Conservation (phyloP, 2,329 filamentous ascomycete species). For the Drechslerella coelobrocha region DNA sequence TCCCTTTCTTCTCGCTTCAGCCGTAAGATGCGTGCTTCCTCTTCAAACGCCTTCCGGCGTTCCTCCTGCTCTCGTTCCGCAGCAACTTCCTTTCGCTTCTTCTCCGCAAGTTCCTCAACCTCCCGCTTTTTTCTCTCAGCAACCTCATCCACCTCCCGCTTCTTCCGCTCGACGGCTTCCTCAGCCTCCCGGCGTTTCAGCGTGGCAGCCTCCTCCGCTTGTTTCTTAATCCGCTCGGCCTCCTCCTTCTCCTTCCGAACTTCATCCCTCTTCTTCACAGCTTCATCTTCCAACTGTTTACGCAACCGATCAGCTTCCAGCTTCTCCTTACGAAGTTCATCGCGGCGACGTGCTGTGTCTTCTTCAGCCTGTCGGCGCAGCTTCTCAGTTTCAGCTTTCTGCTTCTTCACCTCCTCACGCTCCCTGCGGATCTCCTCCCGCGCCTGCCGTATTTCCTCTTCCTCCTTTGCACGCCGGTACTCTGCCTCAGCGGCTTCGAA, state of each 20-base stretch:
- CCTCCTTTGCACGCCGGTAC: slow-evolving; percentile 41
- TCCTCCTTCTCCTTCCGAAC: slow-evolving; percentile 25
- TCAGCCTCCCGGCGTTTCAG: slow-evolving; percentile 89
- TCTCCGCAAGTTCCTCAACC: slow-evolving; percentile 77
- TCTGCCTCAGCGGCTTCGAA: slow-evolving; percentile 47
- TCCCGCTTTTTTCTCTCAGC: slow-evolving; percentile 81
- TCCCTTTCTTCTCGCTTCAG: slow-evolving; percentile 86
- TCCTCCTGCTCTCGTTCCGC: slow-evolving; percentile 77
- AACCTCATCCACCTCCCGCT: slow-evolving; percentile 83
- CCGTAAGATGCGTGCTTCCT: slow-evolving; percentile 82
- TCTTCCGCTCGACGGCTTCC: slow-evolving; percentile 83
- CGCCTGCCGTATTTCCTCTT: slow-evolving; percentile 33
- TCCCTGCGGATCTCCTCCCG: slow-evolving; percentile 39
- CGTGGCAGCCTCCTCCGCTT: slow-evolving; percentile 76
- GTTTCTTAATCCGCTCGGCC: slow-evolving; percentile 19
- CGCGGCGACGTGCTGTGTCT: slow-evolving; percentile 21
- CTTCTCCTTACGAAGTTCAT: slow-evolving; percentile 36
- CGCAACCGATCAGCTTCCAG: slow-evolving; percentile 25
- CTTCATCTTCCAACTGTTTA: slow-evolving; percentile 34
- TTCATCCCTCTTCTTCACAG: slow-evolving; percentile 15
- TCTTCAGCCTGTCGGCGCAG: slow-evolving; percentile 37
- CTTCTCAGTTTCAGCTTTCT: slow-evolving; percentile 40
- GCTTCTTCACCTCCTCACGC: slow-evolving; percentile 31
- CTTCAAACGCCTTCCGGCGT: slow-evolving; percentile 75
- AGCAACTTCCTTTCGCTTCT: slow-evolving; percentile 79